Evolutionary conservation across 2,329 filamentous ascomycete genomes (phyloP).

Genomic region (Penicillium hesseltinei): DNA sequence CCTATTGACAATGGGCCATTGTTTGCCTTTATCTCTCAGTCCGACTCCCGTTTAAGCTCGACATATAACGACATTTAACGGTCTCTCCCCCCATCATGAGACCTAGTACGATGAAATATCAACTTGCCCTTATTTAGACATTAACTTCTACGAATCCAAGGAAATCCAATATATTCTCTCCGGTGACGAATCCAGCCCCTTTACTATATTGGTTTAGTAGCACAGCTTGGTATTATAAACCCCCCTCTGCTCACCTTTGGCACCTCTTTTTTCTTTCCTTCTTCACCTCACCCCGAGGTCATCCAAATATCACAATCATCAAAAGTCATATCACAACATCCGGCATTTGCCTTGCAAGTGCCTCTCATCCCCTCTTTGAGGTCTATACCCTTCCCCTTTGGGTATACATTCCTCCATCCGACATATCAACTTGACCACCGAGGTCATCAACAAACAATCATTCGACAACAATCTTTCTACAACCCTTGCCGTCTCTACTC

Average conservation of each 20-base stretch:
- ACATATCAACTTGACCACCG: not conserved
- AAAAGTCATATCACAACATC: not conserved
- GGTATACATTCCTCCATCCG: not conserved
- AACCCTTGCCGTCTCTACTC: not conserved
- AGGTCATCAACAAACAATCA: not conserved
- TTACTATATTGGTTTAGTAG: not conserved
- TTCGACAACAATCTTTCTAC: not conserved
- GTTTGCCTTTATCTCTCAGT: not conserved
- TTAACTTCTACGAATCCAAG: not conserved
- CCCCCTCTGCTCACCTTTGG: not conserved
- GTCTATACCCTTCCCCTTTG: not conserved
- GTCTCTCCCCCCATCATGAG: not conserved
- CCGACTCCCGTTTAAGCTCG: not conserved
- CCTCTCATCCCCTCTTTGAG: not conserved
- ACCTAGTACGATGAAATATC: not conserved
- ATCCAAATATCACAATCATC: not conserved
- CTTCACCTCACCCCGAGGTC: conserved; percentile 6
- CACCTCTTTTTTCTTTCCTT: not conserved
- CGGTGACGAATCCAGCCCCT: not conserved
- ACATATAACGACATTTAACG: not conserved
- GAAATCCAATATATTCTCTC: not conserved
- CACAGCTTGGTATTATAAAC: not conserved
- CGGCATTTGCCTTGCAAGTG: not conserved
- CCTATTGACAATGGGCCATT: not conserved
- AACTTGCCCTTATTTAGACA: not conserved